These are phyloP conservation scores for Nidularia pulvinata DNA, from an alignment of 768 basidiomycete genomes.

Conservation along the genomic window DNA sequence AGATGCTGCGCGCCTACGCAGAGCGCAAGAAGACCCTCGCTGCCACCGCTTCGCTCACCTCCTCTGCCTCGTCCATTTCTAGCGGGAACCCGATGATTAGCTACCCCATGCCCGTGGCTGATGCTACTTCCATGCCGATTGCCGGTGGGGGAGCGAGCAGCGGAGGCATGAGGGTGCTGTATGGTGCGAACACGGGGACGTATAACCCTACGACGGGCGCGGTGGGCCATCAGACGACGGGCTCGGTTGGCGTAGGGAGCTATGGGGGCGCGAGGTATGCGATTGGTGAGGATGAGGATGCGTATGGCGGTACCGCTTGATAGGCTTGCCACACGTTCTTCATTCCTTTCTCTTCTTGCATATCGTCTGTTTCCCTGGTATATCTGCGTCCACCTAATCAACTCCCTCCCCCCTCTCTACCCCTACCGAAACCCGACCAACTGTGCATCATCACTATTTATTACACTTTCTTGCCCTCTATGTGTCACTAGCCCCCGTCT, in stretches of 20 bases:
- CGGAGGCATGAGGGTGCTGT: slow-evolving; percentile 9
- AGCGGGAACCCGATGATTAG: slow-evolving; percentile 10
- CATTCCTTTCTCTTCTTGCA: neutral
- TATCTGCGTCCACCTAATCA: neutral
- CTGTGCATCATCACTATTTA: neutral
- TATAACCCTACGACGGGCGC: slow-evolving; percentile 7
- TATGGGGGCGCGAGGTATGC: slow-evolving; percentile 25
- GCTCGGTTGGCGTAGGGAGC: slow-evolving; percentile 4
- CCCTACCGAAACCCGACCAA: neutral
- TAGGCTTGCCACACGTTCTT: neutral
- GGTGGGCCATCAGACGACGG: slow-evolving; percentile 9
- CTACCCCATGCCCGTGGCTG: slow-evolving; percentile 19
- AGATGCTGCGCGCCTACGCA: slow-evolving; percentile 76
- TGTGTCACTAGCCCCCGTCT: neutral
- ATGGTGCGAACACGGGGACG: slow-evolving; percentile 10
- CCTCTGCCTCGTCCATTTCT: neutral
- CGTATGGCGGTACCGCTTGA: slow-evolving; percentile 5
- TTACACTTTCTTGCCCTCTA: neutral
- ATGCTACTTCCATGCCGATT: slow-evolving; percentile 1
- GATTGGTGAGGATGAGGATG: slow-evolving; percentile 28
- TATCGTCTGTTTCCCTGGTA: neutral
- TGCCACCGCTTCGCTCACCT: slow-evolving; percentile 3
- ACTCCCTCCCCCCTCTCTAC: slow-evolving; percentile 16
- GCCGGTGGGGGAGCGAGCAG: slow-evolving; percentile 3
- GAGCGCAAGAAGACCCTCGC: slow-evolving; percentile 20